Conservation (phyloP, 192 early-diverging fungal species). For the Backusella australiensis region DNA sequence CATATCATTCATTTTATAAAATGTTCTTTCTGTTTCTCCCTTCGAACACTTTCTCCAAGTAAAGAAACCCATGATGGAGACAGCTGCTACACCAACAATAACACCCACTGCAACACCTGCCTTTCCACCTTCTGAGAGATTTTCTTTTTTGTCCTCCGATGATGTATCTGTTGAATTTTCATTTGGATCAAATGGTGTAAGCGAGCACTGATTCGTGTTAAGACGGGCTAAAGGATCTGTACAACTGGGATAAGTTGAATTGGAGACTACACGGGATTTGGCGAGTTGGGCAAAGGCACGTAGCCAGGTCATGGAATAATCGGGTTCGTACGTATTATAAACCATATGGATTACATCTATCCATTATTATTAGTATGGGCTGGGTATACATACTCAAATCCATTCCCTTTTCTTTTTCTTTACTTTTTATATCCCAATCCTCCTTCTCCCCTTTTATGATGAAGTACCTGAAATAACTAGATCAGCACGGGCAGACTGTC, state of each 20-base stretch:
- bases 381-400: not conserved
- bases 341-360: conserved; percentile 21
- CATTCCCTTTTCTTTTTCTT: not conserved
- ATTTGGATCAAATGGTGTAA: not conserved
- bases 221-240: not conserved
- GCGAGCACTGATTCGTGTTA: not conserved
- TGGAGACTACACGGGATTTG: not conserved
- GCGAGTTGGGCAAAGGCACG: not conserved
- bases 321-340: conserved; percentile 4
- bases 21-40: not conserved
- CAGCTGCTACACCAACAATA: conserved; percentile 3
- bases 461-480: conserved; percentile 10
- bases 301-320: conserved; percentile 1
- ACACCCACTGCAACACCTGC: conserved; percentile 13
- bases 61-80: not conserved
- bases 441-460: not conserved
- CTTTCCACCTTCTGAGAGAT: not conserved
- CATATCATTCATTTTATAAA: conserved; percentile 7
- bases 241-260: conserved; percentile 9
- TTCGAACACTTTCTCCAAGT: not conserved
- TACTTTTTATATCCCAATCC: not conserved
- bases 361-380: not conserved
- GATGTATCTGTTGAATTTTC: not conserved
- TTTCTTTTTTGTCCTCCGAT: not conserved
- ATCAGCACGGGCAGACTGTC: conserved; percentile 16